These are phyloP conservation scores for Penstemon eatonii DNA, from an alignment of 257 asterid species.

Conservation along the genomic window DNA sequence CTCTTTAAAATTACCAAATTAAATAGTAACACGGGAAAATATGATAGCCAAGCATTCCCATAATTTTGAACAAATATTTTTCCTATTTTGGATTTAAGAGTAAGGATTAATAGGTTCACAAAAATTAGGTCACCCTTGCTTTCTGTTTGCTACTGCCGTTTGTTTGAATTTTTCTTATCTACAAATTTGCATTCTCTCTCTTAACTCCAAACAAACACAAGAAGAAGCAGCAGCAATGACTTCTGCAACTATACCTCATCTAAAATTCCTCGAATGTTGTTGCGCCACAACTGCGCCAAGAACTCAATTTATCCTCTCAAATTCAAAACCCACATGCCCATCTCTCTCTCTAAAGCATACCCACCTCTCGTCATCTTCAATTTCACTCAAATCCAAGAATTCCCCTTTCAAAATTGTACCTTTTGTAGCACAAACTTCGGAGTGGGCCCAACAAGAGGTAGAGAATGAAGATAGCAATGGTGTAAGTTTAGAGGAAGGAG, in stretches of 20 bases:
- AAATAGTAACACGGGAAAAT: too few species aligned
- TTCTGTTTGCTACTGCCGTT: background rate
- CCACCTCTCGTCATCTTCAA: conserved; percentile 21
- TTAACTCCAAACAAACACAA: background rate
- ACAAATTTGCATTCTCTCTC: conserved; percentile 15
- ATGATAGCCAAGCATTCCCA: too few species aligned
- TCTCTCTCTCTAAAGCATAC: conserved; percentile 31
- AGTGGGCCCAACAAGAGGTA: conserved; percentile 45
- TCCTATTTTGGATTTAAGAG: too few species aligned
- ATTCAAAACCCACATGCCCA: conserved; percentile 25
- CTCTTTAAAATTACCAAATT: too few species aligned
- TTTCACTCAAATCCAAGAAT: conserved; percentile 38
- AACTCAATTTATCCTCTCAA: conserved; percentile 29
- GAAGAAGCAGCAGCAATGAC: conserved; percentile 24
- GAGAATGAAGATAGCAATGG: conserved; percentile 12
- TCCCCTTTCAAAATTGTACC: conserved; percentile 31
- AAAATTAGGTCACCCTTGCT: too few species aligned
- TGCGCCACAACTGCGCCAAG: conserved; percentile 30
- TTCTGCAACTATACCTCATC: conserved; percentile 38
- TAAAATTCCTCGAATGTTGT: conserved; percentile 39
- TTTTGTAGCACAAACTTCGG: conserved; percentile 41
- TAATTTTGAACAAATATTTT: too few species aligned
- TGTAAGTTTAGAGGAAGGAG: conserved; percentile 21
- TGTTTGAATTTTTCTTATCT: background rate
- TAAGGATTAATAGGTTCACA: too few species aligned